A percentile compares a stretch with the other conserved stretches of the same genome.
Evolutionary conservation across 2,329 filamentous ascomycete species (phyloP).

Genomic region (Aspergillus sp.): DNA sequence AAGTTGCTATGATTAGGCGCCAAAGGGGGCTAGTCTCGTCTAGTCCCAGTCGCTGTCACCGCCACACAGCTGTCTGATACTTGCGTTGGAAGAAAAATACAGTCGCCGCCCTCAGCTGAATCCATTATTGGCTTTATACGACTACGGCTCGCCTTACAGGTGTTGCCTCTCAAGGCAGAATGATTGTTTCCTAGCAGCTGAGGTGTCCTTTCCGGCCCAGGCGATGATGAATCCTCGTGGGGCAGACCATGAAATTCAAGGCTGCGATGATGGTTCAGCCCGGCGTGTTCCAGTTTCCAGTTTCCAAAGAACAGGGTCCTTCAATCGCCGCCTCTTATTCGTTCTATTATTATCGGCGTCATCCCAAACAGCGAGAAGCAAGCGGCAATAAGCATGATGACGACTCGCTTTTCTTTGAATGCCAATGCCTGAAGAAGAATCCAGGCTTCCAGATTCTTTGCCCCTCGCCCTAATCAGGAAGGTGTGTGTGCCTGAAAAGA

Average conservation of each 20-base stretch:
- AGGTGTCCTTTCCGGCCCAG: slow-evolving; percentile 6
- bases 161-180: slow-evolving; percentile 19
- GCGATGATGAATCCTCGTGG: slow-evolving; percentile 25
- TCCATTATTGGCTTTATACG: not conserved
- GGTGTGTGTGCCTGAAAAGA: not conserved
- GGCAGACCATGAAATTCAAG: slow-evolving; percentile 19
- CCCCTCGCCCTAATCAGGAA: slow-evolving; percentile 3
- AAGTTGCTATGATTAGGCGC: slow-evolving; percentile 17
- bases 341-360: slow-evolving; percentile 9
- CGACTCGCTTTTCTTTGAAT: not conserved
- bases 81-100: not conserved
- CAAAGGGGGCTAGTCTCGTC: slow-evolving; percentile 16
- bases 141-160: not conserved
- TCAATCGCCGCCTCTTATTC: not conserved
- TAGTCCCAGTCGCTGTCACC: slow-evolving; percentile 21
- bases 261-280: slow-evolving; percentile 19
- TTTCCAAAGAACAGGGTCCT: slow-evolving; percentile 18
- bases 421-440: slow-evolving; percentile 4
- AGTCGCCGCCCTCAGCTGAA: not conserved
- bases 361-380: not conserved
- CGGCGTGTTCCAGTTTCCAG: slow-evolving; percentile 17
- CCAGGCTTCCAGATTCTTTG: slow-evolving; percentile 17
- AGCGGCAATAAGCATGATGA: not conserved
- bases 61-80: slow-evolving; percentile 4
- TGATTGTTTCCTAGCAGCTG: slow-evolving; percentile 10